A percentile compares a stretch with the other conserved stretches of the same genome.
Evolutionary conservation across 768 basidiomycete genomes (phyloP).

Genomic region (Saitozyma sp.): DNA sequence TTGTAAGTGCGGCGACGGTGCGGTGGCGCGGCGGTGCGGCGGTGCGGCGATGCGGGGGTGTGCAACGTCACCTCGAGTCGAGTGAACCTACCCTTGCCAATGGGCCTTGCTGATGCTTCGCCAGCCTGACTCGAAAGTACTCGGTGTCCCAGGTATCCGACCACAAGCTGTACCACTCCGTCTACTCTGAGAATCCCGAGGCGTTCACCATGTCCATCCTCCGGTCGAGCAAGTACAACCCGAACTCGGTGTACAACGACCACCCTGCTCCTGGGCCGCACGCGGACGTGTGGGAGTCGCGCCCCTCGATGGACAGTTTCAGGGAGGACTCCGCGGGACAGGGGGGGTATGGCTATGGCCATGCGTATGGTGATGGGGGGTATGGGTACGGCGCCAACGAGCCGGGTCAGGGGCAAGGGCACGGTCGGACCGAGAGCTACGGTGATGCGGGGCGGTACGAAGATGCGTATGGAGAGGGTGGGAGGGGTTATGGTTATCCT

Average conservation of each 20-base stretch:
- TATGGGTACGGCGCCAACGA: conserved; percentile 2
- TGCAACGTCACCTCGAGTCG: not conserved
- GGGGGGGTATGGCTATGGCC: conserved; percentile 10
- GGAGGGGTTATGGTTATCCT: conserved; percentile 6
- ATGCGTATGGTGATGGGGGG: not conserved
- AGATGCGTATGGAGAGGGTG: conserved; percentile 19
- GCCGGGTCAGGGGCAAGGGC: conserved; percentile 8
- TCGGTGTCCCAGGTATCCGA: conserved; percentile 72
- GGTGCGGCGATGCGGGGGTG: conserved; percentile 7
- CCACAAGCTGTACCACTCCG: conserved; percentile 73
- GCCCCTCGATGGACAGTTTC: conserved; percentile 40
- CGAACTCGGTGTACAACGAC: conserved; percentile 34
- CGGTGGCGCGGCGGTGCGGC: no score
- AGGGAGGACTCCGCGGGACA: conserved; percentile 5
- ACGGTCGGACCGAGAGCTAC: conserved; percentile 10
- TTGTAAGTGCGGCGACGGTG: conserved; percentile 29
- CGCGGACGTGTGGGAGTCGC: conserved; percentile 47
- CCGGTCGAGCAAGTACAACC: conserved; percentile 40
- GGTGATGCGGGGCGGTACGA: conserved; percentile 25
- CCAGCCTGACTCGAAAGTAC: conserved; percentile 63
- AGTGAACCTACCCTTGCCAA: not conserved
- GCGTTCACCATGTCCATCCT: conserved; percentile 52
- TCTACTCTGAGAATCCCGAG: conserved; percentile 60
- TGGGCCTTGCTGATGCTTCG: not conserved
- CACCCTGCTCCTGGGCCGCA: conserved; percentile 16